These are phyloP conservation scores for Trifolium dubium DNA, from an alignment of 306 rosid species.

Conservation along the genomic window DNA sequence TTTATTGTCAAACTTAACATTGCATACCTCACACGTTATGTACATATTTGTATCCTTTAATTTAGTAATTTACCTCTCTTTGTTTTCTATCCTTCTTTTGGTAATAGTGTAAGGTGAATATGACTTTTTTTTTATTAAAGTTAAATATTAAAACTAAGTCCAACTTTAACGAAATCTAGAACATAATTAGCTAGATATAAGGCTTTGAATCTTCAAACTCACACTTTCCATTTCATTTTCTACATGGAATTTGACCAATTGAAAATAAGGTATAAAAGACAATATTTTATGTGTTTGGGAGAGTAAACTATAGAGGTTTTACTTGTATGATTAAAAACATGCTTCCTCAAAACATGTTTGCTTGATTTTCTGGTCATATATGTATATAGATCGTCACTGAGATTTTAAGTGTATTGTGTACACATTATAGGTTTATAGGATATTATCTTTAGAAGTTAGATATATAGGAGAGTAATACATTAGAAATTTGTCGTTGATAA, in stretches of 20 bases:
- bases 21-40: constrained; percentile 42
- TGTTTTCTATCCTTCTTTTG: constrained; percentile 5
- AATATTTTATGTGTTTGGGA: neutral
- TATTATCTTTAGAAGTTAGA: too few species aligned
- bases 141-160: neutral
- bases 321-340: neutral
- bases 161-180: constrained; percentile 31
- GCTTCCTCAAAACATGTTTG: neutral
- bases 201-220: constrained; percentile 36
- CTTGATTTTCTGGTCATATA: neutral
- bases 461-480: too few species aligned
- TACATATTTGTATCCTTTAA: constrained; percentile 29
- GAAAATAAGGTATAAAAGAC: constrained; percentile 3
- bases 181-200: constrained; percentile 36
- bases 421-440: too few species aligned
- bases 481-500: too few species aligned
- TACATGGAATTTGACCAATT: constrained; percentile 10
- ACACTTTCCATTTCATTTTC: constrained; percentile 29
- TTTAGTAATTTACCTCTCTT: constrained; percentile 33
- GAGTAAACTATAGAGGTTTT: neutral
- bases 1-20: constrained; percentile 42
- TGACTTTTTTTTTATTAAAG: neutral
- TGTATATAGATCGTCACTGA: too few species aligned
- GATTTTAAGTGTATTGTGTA: too few species aligned
- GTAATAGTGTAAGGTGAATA: neutral